Evolutionary conservation across 164 flowering plant species (phyloP).

Genomic region (Liquidambar formosana): DNA sequence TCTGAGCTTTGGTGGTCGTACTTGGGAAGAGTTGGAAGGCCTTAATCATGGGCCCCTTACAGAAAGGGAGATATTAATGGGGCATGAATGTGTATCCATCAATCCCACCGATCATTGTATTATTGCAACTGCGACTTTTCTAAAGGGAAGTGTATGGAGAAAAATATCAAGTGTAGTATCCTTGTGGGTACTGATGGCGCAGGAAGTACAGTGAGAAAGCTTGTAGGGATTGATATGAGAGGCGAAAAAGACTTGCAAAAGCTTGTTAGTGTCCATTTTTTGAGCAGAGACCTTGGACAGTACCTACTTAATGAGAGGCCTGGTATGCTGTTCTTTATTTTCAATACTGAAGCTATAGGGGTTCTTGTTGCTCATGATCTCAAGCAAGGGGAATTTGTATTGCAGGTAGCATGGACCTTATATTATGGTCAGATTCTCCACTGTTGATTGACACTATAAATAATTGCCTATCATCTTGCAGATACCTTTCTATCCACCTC

Average conservation of each 20-base stretch:
- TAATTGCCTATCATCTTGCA: conserved; percentile 28
- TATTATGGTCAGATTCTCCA: neutral
- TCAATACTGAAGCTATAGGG: conserved; percentile 87
- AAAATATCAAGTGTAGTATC: conserved; percentile 52
- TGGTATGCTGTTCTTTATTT: conserved; percentile 92
- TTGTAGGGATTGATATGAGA: conserved; percentile 61
- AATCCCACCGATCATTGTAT: conserved; percentile 44
- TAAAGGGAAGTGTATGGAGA: conserved; percentile 45
- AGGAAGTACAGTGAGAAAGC: conserved; percentile 79
- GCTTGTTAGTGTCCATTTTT: conserved; percentile 87
- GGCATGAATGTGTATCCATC: conserved; percentile 74
- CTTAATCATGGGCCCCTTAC: conserved; percentile 13
- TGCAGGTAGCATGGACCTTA: conserved; percentile 63
- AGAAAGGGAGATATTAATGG: conserved; percentile 66
- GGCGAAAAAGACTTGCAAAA: conserved; percentile 89
- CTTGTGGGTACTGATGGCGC: conserved; percentile 96
- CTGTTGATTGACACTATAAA: conserved; percentile 3
- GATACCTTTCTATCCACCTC: conserved; percentile 96
- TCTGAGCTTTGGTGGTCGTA: conserved; percentile 42
- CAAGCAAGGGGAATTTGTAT: conserved; percentile 83
- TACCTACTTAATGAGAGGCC: conserved; percentile 77
- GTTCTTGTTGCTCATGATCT: conserved; percentile 97
- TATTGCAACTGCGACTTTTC: conserved; percentile 51
- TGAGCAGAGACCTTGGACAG: conserved; percentile 73
- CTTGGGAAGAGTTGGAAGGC: conserved; percentile 26